Percentiles rank a stretch among this genome's conserved stretches.
Conservation (phyloP, 176 grass and related monocot genomes). For the Aechmea fasciata region DNA sequence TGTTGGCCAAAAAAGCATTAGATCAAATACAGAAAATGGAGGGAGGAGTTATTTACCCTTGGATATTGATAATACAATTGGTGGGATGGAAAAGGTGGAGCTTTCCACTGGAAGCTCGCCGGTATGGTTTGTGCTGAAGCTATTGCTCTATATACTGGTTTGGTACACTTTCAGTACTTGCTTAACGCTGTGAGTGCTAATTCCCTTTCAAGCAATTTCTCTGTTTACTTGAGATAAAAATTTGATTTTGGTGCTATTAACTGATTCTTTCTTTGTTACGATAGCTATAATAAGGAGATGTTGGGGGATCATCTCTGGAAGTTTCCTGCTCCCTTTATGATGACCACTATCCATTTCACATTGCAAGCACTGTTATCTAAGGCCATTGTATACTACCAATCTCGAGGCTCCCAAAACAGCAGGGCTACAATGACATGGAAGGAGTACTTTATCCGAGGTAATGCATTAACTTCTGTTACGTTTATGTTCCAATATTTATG, state of each 20-base stretch:
- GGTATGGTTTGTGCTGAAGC: constrained; percentile 46
- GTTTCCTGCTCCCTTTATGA: constrained; percentile 91
- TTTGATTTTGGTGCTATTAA: not conserved
- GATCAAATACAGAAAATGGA: not conserved
- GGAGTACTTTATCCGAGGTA: constrained; percentile 76
- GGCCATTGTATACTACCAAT: constrained; percentile 59
- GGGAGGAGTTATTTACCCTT: constrained; percentile 29
- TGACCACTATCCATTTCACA: constrained; percentile 98
- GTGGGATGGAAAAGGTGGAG: not conserved
- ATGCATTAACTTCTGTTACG: not conserved
- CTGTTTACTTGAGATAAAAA: not conserved
- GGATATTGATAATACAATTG: constrained; percentile 47
- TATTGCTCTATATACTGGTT: constrained; percentile 55
- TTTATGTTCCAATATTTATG: not conserved
- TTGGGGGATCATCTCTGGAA: constrained; percentile 66
- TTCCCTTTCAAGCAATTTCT: constrained; percentile 19
- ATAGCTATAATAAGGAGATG: constrained; percentile 97
- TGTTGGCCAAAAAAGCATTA: not conserved
- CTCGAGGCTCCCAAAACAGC: constrained; percentile 30
- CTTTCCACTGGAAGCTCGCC: constrained; percentile 27
- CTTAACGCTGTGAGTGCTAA: constrained; percentile 76
- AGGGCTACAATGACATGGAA: constrained; percentile 63
- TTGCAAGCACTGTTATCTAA: constrained; percentile 81
- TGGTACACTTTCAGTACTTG: constrained; percentile 95
- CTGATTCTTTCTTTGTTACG: too few relatives aligned